phyloP scores from a whole-genome alignment of 768 basidiomycete genomes.

The Nidularia pulvinata region DNA sequence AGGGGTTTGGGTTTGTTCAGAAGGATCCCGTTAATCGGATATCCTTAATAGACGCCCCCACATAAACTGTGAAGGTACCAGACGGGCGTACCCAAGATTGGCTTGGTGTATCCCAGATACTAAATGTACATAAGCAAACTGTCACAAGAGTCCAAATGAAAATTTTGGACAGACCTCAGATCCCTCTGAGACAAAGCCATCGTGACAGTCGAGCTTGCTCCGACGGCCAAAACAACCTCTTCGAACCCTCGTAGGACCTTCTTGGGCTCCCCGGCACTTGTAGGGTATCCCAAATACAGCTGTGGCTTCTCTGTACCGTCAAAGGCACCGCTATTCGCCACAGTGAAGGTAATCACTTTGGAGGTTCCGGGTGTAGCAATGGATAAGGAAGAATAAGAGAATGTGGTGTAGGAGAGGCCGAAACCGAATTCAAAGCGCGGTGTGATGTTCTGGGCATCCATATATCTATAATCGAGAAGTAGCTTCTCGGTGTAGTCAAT shows the following conservation, averaged over 20 bases:
- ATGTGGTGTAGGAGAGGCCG: constrained; percentile 75
- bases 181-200: constrained; percentile 37
- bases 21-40: constrained; percentile 32
- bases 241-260: constrained; percentile 54
- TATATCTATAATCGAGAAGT: constrained; percentile 69
- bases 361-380: constrained; percentile 30
- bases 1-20: neutral
- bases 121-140: constrained; percentile 9
- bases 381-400: constrained; percentile 55
- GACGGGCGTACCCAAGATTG: constrained; percentile 50
- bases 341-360: constrained; percentile 35
- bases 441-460: constrained; percentile 49
- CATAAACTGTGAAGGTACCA: constrained; percentile 50
- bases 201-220: constrained; percentile 30
- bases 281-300: constrained; percentile 50
- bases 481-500: constrained; percentile 69
- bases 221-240: constrained; percentile 35
- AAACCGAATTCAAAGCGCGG: constrained; percentile 72
- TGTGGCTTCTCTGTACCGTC: constrained; percentile 55
- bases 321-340: constrained; percentile 46
- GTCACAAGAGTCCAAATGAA: neutral
- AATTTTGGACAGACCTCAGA: constrained; percentile 33
- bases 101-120: constrained; percentile 51
- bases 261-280: constrained; percentile 42
- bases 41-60: constrained; percentile 53